Base-by-base conservation (phyloP, 208 protist genomes). In the Wallacemonas sp. region DNA sequence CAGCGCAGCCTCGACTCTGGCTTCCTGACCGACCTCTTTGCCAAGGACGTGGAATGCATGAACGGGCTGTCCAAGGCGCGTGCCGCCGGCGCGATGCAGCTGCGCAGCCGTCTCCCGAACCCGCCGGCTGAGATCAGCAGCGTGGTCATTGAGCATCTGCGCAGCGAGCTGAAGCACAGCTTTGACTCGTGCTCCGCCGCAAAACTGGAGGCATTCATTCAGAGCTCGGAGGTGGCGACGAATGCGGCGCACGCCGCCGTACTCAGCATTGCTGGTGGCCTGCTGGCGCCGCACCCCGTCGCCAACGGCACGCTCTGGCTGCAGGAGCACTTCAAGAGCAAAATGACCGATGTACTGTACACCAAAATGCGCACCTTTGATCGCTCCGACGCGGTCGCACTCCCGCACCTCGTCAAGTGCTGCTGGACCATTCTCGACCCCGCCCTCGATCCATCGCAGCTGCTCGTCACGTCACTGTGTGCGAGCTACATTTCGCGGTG, bases 361-460 rank as follows among this genome's bases (percentile, higher is more conserved):
- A 54, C 71, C 4, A 82, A 79, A 61, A 79, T 92, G 70, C 63
- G 76, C 29, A 68, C 57, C 14, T 87, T 88, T 44, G 70, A 83
- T 33, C 57, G 50, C 14, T 67, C 69, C n/a, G 65, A 78, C 12
- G 44, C 46, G 3, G 74, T 88, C 0, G 45, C 86, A 1, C 45
- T 76, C 2, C 68, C 70, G 23, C 23, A 61, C 20, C 48, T 92
- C 3, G 57, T 72, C 45, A 25, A 46, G 18, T 45, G 79, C n/a
- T 79, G 70, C 61, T 89, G 83, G 86, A 65, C 73, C 46, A 52
- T 86, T 31, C 55, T 88, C 26, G 61, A 75, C 33, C 78, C 82
- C 7, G 57, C 68, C 16, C 33, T 92, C 14, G 57, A 74, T 39
- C 61, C 61, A 20, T 55, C 70, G 23, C 57, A 52, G 12, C 65